Base-by-base conservation (phyloP, 83 land plant species). In the Picea mariana region DNA sequence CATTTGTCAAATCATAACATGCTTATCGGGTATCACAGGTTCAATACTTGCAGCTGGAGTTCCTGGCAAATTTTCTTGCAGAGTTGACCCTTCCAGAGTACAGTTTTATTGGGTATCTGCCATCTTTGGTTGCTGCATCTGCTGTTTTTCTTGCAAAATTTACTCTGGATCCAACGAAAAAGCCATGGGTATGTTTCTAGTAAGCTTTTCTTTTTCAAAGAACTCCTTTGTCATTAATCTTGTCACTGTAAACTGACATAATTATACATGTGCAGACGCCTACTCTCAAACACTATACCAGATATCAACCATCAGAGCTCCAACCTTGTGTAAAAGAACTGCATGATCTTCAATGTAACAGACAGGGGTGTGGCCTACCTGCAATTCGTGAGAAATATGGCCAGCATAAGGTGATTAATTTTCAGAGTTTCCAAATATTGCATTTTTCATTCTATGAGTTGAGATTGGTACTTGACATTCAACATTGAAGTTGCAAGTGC, bases 51-150 rank as follows among this genome's bases (percentile, higher is more conserved):
- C 97, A 90, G 49, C 89, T 97, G 40, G 98, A 95, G 82, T 97
- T 95, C 82, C 89, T 97, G 47, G 91, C 95, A 42, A 95, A 88
- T 84, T 97, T 88, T 83, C 72, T 95, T 40, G 93, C 98, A 3
- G 99, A 97, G 87, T 82, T 97, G 5, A 93, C 98, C 12, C 90
- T 97, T n/a, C 78, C 94, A 9, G 99, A 95, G 89, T 97, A 97
- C 80, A 83, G 81, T 79, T 88, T 97, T 83, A 92, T 97, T 21
- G 71, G 82, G 2, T 94, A 88, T 83, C 73, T 86, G 23, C 99
- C 99, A 64, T 97, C 98, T 21, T 27, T 89, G 8, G 81, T 94
- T 5, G 97, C 98, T 27, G 99, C 96, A 20, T 87, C 98, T 23
- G 88, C 95, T 23, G 90, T 95, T 66, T 97, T 95, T 81, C 66